Evolutionary conservation across 1,284 basidiomycete genomes (phyloP).

Genomic region (Termitomyces sp.): DNA sequence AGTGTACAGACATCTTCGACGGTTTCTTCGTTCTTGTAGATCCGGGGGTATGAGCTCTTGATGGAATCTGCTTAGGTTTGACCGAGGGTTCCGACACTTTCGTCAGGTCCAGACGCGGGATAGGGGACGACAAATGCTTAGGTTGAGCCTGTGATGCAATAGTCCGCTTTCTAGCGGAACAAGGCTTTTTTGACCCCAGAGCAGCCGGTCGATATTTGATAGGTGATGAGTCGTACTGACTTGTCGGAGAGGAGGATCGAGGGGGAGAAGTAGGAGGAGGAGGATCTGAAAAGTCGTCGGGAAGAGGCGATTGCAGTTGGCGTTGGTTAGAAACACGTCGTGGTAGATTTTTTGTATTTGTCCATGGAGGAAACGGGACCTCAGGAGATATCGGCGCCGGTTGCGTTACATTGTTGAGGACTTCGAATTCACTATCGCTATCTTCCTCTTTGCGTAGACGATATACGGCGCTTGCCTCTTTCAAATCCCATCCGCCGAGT

Average conservation of each 20-base stretch:
- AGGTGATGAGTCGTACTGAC: conserved; percentile 11
- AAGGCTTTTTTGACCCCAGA: not conserved
- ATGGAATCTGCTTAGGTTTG: not conserved
- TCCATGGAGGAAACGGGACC: conserved; percentile 1
- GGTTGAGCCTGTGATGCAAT: not conserved
- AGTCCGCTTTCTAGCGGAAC: not conserved
- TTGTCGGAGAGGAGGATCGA: conserved; percentile 18
- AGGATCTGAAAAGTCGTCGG: conserved; percentile 17
- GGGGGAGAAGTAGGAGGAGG: conserved; percentile 19
- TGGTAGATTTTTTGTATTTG: not conserved
- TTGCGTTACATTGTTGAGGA: conserved; percentile 17
- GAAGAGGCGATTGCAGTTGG: conserved; percentile 38
- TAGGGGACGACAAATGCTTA: not conserved
- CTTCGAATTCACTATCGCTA: conserved; percentile 25
- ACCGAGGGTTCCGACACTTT: conserved; percentile 2
- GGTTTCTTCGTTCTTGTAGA: not conserved
- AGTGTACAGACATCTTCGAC: not conserved
- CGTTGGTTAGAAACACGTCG: conserved; percentile 7
- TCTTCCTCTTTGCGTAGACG: conserved; percentile 21
- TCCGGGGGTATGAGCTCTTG: not conserved
- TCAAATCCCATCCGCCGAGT: conserved; percentile 32
- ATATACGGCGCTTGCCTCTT: conserved; percentile 28
- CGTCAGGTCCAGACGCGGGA: conserved; percentile 16
- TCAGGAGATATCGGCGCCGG: conserved; percentile 10
- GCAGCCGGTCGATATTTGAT: conserved; percentile 4